Evolutionary conservation across 805 yeast species (phyloP).

Genomic region (Myxozyma vanderwaltii): DNA sequence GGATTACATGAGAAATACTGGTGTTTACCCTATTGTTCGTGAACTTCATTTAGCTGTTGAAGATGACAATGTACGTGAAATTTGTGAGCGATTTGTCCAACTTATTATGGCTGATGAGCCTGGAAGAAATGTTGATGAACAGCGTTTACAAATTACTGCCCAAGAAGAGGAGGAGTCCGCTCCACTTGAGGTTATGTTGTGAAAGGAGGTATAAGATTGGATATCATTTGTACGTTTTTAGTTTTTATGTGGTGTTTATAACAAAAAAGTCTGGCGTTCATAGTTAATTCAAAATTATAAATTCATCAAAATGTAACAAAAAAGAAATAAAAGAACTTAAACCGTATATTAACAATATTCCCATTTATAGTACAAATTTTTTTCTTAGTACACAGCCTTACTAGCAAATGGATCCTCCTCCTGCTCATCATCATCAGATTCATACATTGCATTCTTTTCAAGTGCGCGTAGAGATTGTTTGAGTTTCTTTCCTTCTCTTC

Average conservation of each 20-base stretch:
- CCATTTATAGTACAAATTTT: background rate
- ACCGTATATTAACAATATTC: background rate
- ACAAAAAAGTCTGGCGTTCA: background rate
- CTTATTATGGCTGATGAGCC: conserved; percentile 71
- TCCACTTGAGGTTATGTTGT: conserved; percentile 18
- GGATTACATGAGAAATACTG: conserved; percentile 73
- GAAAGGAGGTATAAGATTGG: background rate
- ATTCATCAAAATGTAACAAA: too few species aligned
- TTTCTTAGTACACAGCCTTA: conserved; percentile 10
- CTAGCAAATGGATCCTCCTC: conserved; percentile 44
- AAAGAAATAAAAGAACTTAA: too few species aligned
- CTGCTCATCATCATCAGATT: conserved; percentile 71
- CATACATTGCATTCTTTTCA: conserved; percentile 84
- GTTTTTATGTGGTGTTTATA: background rate
- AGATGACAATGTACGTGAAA: conserved; percentile 57
- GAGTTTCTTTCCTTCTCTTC: conserved; percentile 85
- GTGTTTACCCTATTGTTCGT: conserved; percentile 83
- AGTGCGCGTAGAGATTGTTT: conserved; percentile 80
- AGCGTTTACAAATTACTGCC: conserved; percentile 49
- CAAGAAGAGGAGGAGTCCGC: conserved; percentile 46
- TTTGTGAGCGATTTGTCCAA: conserved; percentile 84
- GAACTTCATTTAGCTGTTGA: conserved; percentile 58
- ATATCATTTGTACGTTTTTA: background rate
- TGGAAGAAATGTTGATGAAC: conserved; percentile 49
- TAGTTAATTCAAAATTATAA: background rate